Conservation (phyloP, 225 moss, liverwort and hornwort genomes). For the Pseudisothecium myosuroides region DNA sequence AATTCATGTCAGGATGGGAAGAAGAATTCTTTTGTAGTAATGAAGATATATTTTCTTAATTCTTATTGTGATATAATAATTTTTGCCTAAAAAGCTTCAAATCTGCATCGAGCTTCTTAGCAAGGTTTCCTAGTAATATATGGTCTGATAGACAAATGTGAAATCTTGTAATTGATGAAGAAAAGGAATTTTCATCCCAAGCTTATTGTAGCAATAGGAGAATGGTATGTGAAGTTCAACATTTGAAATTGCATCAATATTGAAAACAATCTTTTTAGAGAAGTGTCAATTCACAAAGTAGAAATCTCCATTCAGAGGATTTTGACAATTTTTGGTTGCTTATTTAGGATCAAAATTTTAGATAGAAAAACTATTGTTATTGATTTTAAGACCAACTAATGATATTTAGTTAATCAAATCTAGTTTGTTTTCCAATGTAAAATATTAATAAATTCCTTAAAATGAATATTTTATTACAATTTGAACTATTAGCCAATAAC, state of each 20-base stretch:
- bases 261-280: neutral
- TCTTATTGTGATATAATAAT: neutral
- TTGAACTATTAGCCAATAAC: rapidly evolving
- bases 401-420: neutral
- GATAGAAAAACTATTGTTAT: rapidly evolving
- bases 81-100: neutral
- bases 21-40: neutral
- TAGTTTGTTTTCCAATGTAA: neutral
- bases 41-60: neutral
- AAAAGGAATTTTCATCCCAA: neutral
- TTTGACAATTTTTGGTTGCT: rapidly evolving
- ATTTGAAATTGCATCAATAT: rapidly evolving
- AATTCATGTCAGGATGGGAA: rapidly evolving
- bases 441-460: neutral
- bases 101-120: neutral
- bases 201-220: rapidly evolving
- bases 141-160: neutral
- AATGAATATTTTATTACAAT: neutral
- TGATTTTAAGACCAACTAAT: neutral
- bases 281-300: neutral
- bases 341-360: neutral
- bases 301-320: rapidly evolving
- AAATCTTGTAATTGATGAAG: neutral
- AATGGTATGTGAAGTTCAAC: neutral
- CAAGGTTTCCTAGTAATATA: rapidly evolving